Evolutionary conservation across 768 basidiomycete genomes (phyloP), one percentile per base, ranked within the genome.

Genomic region (Omphalotus guepiniiformis): DNA sequence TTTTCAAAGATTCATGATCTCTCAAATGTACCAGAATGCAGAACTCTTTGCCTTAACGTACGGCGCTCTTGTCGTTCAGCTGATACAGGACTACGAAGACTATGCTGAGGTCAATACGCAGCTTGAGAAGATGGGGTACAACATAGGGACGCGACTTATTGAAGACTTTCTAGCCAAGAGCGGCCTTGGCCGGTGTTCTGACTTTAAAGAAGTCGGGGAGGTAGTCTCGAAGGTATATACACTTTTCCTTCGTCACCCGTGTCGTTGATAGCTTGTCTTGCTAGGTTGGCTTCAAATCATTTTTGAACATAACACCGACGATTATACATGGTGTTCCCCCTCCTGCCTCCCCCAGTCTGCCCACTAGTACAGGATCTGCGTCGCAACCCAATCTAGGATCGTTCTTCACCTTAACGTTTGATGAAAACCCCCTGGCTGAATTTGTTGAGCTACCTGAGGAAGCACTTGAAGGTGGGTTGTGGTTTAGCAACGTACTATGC

Each of bases 21-120:
- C 53, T 63, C 59, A 44, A 62, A 46, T 55, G 53, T 43, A 55
- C 32, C 65, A 97, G 94, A 98, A 96, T 66, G 91, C 93, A 62
- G 96, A 99, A 66, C 78, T 99, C 22, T 98, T 99, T 67, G 87
- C 94, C 3, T 68, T 98, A 48, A 98, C 95, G 18, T 99, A 99
- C 55, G 96, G 96, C 42, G 94, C 94, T 19, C 81, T 98, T 42
- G 96, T 99, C 39, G 93, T 98, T 27, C 96, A 99, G 69, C 79
- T 99, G 52, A 93, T 98, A 53, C 96, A 98, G 62, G 96, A 99
- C 66, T 98, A 97, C 60, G 96, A 99, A 60, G 94, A 99, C 71
- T 98, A 96, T 62, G 78, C 77, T 12, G 92, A 95, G 63, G 89
- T 92, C 53, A 92, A 92, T 66, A 94, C 91, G 64, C 94, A 99